Conservation (phyloP, 345 rosid genomes). For the Salix suchowensis region DNA sequence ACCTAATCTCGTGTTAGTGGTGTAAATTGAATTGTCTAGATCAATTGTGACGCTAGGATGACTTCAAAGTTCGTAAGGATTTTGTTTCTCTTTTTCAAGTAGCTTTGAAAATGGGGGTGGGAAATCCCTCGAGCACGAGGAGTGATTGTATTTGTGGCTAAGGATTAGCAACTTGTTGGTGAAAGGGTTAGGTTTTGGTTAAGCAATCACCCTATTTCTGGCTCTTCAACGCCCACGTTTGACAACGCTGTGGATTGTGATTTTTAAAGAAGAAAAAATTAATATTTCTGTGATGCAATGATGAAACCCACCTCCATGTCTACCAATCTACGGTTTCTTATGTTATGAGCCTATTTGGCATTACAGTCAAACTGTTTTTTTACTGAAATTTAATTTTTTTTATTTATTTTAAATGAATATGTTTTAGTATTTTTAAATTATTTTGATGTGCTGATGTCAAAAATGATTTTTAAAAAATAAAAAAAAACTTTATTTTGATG, state of each 20-base stretch:
- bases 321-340: too few species aligned
- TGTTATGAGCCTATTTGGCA: too few species aligned
- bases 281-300: background rate
- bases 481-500: too few species aligned
- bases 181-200: background rate
- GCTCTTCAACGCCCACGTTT: background rate
- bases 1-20: background rate
- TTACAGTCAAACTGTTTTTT: too few species aligned
- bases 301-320: background rate
- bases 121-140: background rate
- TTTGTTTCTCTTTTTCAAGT: background rate
- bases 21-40: background rate
- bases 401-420: too few species aligned
- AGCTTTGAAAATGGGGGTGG: conserved; percentile 1
- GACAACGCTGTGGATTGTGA: too few species aligned
- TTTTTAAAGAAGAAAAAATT: too few species aligned
- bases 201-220: background rate
- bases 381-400: too few species aligned
- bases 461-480: too few species aligned
- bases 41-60: conserved; percentile 6
- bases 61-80: background rate
- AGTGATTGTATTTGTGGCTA: background rate
- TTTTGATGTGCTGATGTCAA: too few species aligned
- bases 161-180: background rate
- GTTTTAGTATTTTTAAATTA: too few species aligned